Evolutionary conservation across 768 basidiomycete genomes (phyloP).

Genomic region (Ramaria sp.): DNA sequence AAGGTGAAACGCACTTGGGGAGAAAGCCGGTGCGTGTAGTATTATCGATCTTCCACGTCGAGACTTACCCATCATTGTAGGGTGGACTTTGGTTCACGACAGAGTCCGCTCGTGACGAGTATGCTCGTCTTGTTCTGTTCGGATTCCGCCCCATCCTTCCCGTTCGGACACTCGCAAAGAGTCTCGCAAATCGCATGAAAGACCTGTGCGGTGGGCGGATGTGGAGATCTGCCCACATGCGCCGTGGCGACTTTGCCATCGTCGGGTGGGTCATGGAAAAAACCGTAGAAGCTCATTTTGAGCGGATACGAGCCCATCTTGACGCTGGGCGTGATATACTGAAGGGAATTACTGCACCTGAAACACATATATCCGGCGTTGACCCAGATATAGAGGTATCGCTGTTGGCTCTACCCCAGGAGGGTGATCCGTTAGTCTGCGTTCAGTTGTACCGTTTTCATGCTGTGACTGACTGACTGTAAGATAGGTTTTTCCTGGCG

Average conservation of each 20-base stretch:
- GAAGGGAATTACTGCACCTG: neutral
- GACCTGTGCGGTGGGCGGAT: conserved; percentile 20
- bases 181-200: conserved; percentile 24
- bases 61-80: conserved; percentile 4
- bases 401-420: neutral
- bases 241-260: conserved; percentile 32
- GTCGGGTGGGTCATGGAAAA: conserved; percentile 25
- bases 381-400: neutral
- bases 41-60: neutral
- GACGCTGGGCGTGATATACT: conserved; percentile 17
- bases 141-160: conserved; percentile 20
- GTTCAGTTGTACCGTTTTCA: conserved; percentile 10
- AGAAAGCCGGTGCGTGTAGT: conserved; percentile 27
- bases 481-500: conserved; percentile 1
- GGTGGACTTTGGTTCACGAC: conserved; percentile 25
- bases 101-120: conserved; percentile 20
- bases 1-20: conserved; percentile 28
- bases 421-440: conserved; percentile 17
- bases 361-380: neutral
- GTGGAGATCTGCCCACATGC: conserved; percentile 35
- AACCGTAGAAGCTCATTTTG: conserved; percentile 25
- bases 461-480: neutral
- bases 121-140: conserved; percentile 23
- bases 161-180: conserved; percentile 20
- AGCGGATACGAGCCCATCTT: conserved; percentile 21